Conservation (phyloP, 768 basidiomycete species). For the Mycena venus region DNA sequence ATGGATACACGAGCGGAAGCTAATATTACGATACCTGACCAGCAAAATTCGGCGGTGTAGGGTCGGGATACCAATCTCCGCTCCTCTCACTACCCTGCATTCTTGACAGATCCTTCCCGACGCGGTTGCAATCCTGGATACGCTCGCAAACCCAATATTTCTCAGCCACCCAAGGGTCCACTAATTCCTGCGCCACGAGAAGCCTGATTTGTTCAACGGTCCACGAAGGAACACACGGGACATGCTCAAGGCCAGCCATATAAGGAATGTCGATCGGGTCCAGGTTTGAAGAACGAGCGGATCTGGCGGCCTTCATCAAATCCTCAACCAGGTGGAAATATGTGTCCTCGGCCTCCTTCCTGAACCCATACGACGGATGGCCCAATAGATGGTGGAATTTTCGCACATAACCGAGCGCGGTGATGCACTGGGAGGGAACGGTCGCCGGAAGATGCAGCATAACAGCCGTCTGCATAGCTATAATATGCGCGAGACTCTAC, state of each 20-base stretch:
- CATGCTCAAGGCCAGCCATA: neutral
- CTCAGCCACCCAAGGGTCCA: neutral
- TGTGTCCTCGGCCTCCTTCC: neutral
- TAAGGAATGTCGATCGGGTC: neutral
- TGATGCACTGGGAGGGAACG: neutral
- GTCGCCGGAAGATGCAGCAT: no score
- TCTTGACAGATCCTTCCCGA: neutral
- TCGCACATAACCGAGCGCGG: neutral
- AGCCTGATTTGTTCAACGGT: neutral
- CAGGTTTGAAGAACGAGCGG: neutral
- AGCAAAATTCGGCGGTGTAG: no score
- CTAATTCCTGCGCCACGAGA: neutral
- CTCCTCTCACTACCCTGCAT: no score
- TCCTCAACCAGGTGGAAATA: neutral
- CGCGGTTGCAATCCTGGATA: neutral
- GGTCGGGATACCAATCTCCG: neutral
- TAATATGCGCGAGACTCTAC: neutral
- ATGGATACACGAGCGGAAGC: no score
- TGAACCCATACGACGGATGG: neutral
- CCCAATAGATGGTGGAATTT: neutral
- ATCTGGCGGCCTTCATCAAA: neutral
- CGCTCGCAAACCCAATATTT: neutral
- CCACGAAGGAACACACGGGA: neutral
- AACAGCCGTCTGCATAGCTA: neutral
- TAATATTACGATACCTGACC: no score